Evolutionary conservation across 768 basidiomycete species (phyloP).

Genomic region (Collybia mongolica): DNA sequence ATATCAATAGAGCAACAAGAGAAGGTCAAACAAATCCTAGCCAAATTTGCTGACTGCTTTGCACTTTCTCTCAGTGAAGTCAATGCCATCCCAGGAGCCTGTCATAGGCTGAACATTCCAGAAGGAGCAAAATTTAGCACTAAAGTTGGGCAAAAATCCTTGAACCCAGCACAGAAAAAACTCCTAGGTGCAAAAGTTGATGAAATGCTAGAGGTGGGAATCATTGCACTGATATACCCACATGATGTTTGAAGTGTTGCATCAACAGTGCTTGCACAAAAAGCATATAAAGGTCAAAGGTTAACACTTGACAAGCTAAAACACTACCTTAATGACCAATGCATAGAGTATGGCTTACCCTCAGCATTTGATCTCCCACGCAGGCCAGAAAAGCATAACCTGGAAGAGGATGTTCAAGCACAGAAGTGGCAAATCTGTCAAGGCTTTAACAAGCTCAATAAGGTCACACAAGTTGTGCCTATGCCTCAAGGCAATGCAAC

Average conservation of each 20-base stretch:
- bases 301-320: conserved; percentile 30
- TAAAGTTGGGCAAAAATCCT: conserved; percentile 23
- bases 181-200: conserved; percentile 28
- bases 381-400: conserved; percentile 1
- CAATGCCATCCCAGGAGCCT: background rate
- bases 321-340: conserved; percentile 30
- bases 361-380: conserved; percentile 18
- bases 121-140: conserved; percentile 21
- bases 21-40: background rate
- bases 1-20: background rate
- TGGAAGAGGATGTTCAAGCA: background rate
- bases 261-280: conserved; percentile 32
- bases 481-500: conserved; percentile 28
- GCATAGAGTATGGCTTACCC: conserved; percentile 20
- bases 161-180: conserved; percentile 26
- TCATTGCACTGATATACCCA: conserved; percentile 26
- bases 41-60: background rate
- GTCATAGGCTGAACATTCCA: conserved; percentile 32
- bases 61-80: background rate
- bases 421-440: conserved; percentile 33
- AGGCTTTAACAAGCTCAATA: conserved; percentile 31
- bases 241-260: conserved; percentile 11
- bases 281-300: conserved; percentile 26
- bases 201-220: conserved; percentile 30
- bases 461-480: conserved; percentile 20